A percentile compares a stretch with the other conserved stretches of the same genome.
These are phyloP conservation scores for Scheffersomyces ergatensis DNA, from an alignment of 805 yeast genomes.

Conservation along the genomic window DNA sequence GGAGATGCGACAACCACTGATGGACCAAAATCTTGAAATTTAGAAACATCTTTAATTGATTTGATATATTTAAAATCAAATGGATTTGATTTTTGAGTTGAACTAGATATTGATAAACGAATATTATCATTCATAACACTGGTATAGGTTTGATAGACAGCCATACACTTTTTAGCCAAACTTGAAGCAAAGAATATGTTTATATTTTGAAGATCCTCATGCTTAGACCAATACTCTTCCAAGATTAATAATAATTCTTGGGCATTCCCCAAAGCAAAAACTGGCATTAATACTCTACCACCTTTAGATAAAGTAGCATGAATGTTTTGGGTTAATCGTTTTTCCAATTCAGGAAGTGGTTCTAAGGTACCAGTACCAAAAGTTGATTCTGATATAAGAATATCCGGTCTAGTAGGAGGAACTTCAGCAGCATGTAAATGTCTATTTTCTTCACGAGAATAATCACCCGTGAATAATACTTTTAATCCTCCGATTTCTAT, in stretches of 20 bases:
- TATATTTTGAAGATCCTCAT: slow-evolving; percentile 77
- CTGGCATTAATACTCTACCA: slow-evolving; percentile 90
- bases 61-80: slow-evolving; percentile 85
- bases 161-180: slow-evolving; percentile 93
- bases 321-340: slow-evolving; percentile 72
- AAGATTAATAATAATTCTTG: slow-evolving; percentile 87
- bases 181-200: slow-evolving; percentile 90
- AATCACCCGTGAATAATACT: slow-evolving; percentile 92
- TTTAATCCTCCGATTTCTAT: slow-evolving; percentile 92
- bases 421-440: slow-evolving; percentile 95
- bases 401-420: slow-evolving; percentile 83
- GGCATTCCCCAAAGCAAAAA: slow-evolving; percentile 94
- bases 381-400: slow-evolving; percentile 90
- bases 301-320: slow-evolving; percentile 84
- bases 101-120: slow-evolving; percentile 50
- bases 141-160: slow-evolving; percentile 93
- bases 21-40: slow-evolving; percentile 90
- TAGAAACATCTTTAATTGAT: slow-evolving; percentile 74
- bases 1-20: slow-evolving; percentile 97
- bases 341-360: slow-evolving; percentile 83
- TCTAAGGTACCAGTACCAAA: slow-evolving; percentile 98
- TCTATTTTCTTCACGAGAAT: slow-evolving; percentile 92
- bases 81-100: slow-evolving; percentile 57
- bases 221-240: slow-evolving; percentile 91
- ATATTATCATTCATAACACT: slow-evolving; percentile 96